Evolutionary conservation across 768 basidiomycete species (phyloP), one percentile per base, ranked within the genome.

Genomic region (Trametes sanguinea): DNA sequence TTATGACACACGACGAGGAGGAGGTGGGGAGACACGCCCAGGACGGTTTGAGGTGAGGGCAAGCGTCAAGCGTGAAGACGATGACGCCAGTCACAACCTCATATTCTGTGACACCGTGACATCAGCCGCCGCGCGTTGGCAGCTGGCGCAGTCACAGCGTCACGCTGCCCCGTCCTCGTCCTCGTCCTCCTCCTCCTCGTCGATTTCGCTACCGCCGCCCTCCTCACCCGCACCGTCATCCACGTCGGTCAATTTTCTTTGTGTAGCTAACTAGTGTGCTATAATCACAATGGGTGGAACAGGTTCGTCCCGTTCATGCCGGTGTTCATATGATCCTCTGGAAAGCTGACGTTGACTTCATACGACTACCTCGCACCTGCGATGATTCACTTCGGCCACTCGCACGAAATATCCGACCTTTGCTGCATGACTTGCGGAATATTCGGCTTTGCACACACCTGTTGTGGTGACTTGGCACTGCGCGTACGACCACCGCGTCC

Each of bases 281-380:
- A 40, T 52, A 58, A 30, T 22, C 39, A 63, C 56, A 29, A 63
- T 63, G 62, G 62, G 62, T 44, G 62, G 57, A 14, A 29, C 62
- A 63, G 62, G 62, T 63, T 5, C 51, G 57, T 63, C 10, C 17
- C 22, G 22, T 22, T 22, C 22, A 22, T 17, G 6, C 35, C 35
- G 13, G 11, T 17, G 8, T 16, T 5, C 33, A 16, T 39, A 27
- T 32, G 16, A 48, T 33, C 4, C 13, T 33, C 51, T 6, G 37
- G n/a, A 40, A 17, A 35, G 51, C 50, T 59, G 50, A 59, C 57
- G 57, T 59, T 17, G 39, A 3, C 50, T 30, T 30, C 30, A 30
- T 39, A 42, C 14, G 14, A 43, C 42, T 16, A n/a, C 14, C 42
- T n/a, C 42, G 42, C 42, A 14, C n/a, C 42, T 14, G 42, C 14